phyloP scores from a whole-genome alignment of 2,329 filamentous ascomycete genomes.

The Aspergillus nomiae region DNA sequence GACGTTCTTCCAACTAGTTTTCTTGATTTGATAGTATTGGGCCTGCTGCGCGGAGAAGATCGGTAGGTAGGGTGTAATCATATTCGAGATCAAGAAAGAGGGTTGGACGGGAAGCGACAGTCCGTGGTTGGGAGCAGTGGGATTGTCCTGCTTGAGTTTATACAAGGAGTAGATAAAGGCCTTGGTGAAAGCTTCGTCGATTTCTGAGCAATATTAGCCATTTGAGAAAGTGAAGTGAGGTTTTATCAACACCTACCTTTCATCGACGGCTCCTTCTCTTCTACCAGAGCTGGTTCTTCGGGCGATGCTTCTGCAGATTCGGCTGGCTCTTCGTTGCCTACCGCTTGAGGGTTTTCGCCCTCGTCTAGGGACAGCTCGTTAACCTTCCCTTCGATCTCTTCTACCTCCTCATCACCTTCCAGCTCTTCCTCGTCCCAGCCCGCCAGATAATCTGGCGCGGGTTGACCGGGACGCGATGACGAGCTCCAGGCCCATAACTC shows the following conservation, averaged over 20 bases:
- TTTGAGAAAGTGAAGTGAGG: not conserved
- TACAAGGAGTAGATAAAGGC: constrained; percentile 66
- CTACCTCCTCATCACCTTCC: constrained; percentile 35
- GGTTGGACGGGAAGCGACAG: constrained; percentile 65
- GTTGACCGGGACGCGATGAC: constrained; percentile 54
- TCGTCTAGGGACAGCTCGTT: constrained; percentile 42
- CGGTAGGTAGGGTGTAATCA: constrained; percentile 68
- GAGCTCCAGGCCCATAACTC: constrained; percentile 68
- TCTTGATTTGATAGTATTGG: constrained; percentile 66
- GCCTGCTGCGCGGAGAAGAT: constrained; percentile 57
- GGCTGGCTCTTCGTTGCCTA: constrained; percentile 17
- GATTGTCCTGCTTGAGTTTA: constrained; percentile 60
- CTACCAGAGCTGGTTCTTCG: constrained; percentile 35
- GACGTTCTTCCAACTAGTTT: constrained; percentile 70
- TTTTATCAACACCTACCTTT: constrained; percentile 47
- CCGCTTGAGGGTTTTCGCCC: constrained; percentile 14
- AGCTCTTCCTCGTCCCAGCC: constrained; percentile 50
- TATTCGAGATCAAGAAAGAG: constrained; percentile 63
- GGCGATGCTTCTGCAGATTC: constrained; percentile 24
- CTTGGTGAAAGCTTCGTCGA: constrained; percentile 65
- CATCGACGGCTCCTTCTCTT: constrained; percentile 55
- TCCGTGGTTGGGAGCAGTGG: constrained; percentile 54
- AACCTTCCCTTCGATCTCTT: constrained; percentile 47
- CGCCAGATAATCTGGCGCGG: constrained; percentile 55
- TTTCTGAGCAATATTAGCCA: constrained; percentile 52